phyloP scores from a whole-genome alignment of 306 rosid genomes.

The Quercus rubra region DNA sequence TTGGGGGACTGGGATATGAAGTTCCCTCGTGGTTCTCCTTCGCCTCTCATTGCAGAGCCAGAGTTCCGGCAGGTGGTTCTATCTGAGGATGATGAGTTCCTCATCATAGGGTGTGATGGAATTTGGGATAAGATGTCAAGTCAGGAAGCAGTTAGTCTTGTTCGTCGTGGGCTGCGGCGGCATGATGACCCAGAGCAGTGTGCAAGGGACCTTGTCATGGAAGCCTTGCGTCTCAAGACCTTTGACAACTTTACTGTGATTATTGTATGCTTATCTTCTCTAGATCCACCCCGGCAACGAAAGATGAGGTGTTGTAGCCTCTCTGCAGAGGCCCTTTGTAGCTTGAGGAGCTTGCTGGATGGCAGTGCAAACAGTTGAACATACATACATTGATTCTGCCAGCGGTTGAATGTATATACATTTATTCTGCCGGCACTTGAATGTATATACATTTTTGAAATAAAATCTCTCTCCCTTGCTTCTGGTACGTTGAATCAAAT shows the following conservation, averaged over 20 bases:
- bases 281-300: constrained; percentile 50
- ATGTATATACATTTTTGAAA: constrained; percentile 8
- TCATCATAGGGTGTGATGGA: constrained; percentile 97
- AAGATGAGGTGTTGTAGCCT: constrained; percentile 77
- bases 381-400: background rate
- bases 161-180: constrained; percentile 67
- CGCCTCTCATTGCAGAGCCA: constrained; percentile 91
- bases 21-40: constrained; percentile 66
- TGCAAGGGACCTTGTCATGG: constrained; percentile 83
- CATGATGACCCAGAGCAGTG: constrained; percentile 76
- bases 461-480: constrained; percentile 20
- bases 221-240: constrained; percentile 75
- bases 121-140: constrained; percentile 94
- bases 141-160: constrained; percentile 82
- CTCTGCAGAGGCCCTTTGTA: constrained; percentile 89
- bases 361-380: constrained; percentile 51
- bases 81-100: constrained; percentile 90
- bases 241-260: constrained; percentile 85
- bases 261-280: constrained; percentile 63
- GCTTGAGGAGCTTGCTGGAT: constrained; percentile 77
- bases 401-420: constrained; percentile 9
- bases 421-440: constrained; percentile 2
- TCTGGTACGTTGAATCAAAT: background rate
- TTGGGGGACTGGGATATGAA: constrained; percentile 99
- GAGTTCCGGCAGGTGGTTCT: constrained; percentile 68